A percentile compares a stretch with the other conserved stretches of the same genome.
Conservation (phyloP, 2,329 filamentous ascomycete genomes). For the Trichoderma simmonsii region DNA sequence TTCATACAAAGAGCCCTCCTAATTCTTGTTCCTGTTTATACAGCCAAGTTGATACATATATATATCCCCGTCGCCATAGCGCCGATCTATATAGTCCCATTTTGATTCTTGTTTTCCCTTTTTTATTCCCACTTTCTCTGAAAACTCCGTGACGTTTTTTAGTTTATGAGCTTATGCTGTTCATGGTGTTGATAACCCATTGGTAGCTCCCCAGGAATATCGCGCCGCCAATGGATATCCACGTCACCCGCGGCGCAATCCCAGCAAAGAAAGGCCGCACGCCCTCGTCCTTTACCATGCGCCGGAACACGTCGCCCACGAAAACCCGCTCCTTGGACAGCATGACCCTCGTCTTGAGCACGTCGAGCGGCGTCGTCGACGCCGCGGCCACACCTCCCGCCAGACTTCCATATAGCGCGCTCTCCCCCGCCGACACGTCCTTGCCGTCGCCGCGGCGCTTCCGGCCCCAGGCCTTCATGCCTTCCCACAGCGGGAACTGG, state of each 20-base stretch:
- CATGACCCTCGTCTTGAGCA: slow-evolving; percentile 97
- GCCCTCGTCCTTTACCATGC: slow-evolving; percentile 64
- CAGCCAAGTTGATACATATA: slow-evolving; percentile 2
- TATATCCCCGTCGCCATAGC: neutral
- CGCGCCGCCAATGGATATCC: slow-evolving; percentile 92
- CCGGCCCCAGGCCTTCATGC: slow-evolving; percentile 71
- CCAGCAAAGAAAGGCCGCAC: slow-evolving; percentile 70
- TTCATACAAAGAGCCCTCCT: slow-evolving; percentile 14
- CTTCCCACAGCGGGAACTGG: slow-evolving; percentile 97
- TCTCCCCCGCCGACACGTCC: slow-evolving; percentile 69
- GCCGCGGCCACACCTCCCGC: slow-evolving; percentile 83
- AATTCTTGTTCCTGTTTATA: slow-evolving; percentile 17
- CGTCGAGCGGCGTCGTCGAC: slow-evolving; percentile 88
- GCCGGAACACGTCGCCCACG: slow-evolving; percentile 56
- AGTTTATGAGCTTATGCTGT: slow-evolving; percentile 9
- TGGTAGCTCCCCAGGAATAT: slow-evolving; percentile 95
- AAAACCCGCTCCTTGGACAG: slow-evolving; percentile 67
- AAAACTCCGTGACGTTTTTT: neutral
- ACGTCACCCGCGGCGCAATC: slow-evolving; percentile 78
- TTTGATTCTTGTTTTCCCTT: neutral
- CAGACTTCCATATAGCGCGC: slow-evolving; percentile 78
- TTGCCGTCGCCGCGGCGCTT: slow-evolving; percentile 32
- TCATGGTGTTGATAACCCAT: slow-evolving; percentile 74
- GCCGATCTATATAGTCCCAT: neutral
- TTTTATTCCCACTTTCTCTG: neutral